Percentiles rank a stretch among this genome's conserved stretches.
phyloP scores from a whole-genome alignment of 495 filamentous ascomycete species.

The Staphylotrichum longicolle region DNA sequence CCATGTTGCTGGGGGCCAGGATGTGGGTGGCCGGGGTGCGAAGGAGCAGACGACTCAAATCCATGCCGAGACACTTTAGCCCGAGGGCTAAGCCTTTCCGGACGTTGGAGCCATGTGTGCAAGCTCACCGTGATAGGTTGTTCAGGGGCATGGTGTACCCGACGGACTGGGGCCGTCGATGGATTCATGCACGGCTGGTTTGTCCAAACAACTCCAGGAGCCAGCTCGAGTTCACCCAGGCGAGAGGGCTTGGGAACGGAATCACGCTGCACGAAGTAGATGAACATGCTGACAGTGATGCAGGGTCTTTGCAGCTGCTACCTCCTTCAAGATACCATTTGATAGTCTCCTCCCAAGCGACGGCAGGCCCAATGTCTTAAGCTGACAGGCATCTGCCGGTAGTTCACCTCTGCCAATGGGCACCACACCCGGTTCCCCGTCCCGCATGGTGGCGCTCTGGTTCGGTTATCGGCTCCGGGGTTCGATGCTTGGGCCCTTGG shows the following conservation, averaged over 20 bases:
- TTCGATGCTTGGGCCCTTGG: background rate
- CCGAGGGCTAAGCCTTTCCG: background rate
- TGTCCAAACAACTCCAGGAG: too few relatives aligned
- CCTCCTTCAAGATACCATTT: too few relatives aligned
- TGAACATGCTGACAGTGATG: too few relatives aligned
- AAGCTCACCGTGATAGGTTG: background rate
- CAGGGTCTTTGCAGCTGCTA: too few relatives aligned
- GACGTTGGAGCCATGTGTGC: background rate
- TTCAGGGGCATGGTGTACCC: background rate
- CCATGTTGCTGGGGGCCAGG: background rate
- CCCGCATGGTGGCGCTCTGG: background rate
- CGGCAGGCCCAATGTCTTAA: background rate
- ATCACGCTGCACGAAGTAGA: too few relatives aligned
- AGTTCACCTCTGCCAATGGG: slow-evolving; percentile 9
- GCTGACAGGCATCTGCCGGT: background rate
- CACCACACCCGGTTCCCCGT: background rate
- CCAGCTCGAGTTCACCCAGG: too few relatives aligned
- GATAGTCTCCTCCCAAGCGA: too few relatives aligned
- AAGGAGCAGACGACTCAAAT: background rate
- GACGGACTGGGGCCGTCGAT: background rate
- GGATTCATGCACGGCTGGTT: background rate
- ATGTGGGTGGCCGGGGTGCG: background rate
- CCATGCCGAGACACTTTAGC: background rate
- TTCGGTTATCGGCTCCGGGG: slow-evolving; percentile 1
- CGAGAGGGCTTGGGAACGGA: too few relatives aligned